Evolutionary conservation across 441 rosid genomes (phyloP).

Genomic region (Hura crepitans): DNA sequence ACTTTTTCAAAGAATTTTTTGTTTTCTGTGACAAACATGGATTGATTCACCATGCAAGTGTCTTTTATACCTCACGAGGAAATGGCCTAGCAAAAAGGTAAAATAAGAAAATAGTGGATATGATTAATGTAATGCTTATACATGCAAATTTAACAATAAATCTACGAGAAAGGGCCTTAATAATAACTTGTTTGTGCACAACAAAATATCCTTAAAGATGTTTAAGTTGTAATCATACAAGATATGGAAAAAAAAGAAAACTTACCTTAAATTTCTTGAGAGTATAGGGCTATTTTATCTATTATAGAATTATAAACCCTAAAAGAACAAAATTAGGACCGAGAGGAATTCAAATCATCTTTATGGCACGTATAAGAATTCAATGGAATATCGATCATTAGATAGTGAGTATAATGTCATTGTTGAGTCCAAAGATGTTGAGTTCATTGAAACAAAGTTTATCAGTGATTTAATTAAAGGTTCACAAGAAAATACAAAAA

Average conservation of each 20-base stretch:
- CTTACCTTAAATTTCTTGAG: no score
- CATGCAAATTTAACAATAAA: not conserved
- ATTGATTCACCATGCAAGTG: not conserved
- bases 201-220: not conserved
- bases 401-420: slow-evolving; percentile 11
- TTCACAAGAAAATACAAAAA: not conserved
- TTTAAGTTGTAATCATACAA: not conserved
- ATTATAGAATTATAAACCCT: not conserved
- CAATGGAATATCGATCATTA: not conserved
- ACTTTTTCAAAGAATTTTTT: no score
- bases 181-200: not conserved
- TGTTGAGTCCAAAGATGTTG: slow-evolving; percentile 5
- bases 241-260: no score
- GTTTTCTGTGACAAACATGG: no score
- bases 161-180: not conserved
- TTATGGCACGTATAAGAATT: slow-evolving; percentile 4
- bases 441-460: not conserved
- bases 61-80: no score
- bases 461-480: not conserved
- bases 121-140: not conserved
- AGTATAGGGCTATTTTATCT: not conserved
- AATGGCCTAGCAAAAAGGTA: not conserved
- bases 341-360: not conserved
- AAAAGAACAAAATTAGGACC: not conserved
- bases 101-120: not conserved